Evolutionary conservation across 2,329 filamentous ascomycete species (phyloP), one percentile per base, ranked within the genome.

Genomic region (Nigrospora sphaerica): DNA sequence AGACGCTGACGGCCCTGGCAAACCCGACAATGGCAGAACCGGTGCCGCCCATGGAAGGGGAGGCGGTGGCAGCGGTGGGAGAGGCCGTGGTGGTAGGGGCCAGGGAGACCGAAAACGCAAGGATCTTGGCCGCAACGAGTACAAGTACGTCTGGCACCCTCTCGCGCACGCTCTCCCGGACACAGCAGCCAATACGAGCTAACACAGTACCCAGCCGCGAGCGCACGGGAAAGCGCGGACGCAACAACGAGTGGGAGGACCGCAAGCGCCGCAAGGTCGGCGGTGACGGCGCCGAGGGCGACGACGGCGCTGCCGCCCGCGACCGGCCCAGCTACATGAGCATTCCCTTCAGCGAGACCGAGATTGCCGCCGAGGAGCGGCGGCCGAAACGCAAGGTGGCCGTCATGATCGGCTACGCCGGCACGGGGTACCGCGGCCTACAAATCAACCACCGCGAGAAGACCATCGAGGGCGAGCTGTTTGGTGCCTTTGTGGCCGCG

Each of bases 401-500:
- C 36, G 90, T 98, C 32, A 73, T 97, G 73, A 84, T 98, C 57
- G 93, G 93, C 14, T 98, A 98, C 66, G 90, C 91, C 6, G 93
- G 93, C 42, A 95, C 89, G 11, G 93, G 93, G 14, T 98, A 98
- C 74, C 91, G 89, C 69, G 93, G 93, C 59, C 95, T 98, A 84
- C 93, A 98, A 70, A 86, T 98, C 62, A 83, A 85, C 64, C 75
- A 75, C 57, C 70, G 82, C 53, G 83, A 95, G 62, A 91, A 90
- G 70, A 98, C 92, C 0, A 97, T 98, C 53, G 93, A 98, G 70
- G 88, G 92, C 38, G 93, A 98, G 57, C 73, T 98, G 3, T 98
- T 98, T 70, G 80, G 82, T 32, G 93, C 93, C 3, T 92, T 98
- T 57, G 86, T 98, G 51, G 81, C 83, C 3, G 91, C 93, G 3